These are phyloP conservation scores for Naganishia sp. DNA, from an alignment of 1,284 basidiomycete species.

Conservation along the genomic window DNA sequence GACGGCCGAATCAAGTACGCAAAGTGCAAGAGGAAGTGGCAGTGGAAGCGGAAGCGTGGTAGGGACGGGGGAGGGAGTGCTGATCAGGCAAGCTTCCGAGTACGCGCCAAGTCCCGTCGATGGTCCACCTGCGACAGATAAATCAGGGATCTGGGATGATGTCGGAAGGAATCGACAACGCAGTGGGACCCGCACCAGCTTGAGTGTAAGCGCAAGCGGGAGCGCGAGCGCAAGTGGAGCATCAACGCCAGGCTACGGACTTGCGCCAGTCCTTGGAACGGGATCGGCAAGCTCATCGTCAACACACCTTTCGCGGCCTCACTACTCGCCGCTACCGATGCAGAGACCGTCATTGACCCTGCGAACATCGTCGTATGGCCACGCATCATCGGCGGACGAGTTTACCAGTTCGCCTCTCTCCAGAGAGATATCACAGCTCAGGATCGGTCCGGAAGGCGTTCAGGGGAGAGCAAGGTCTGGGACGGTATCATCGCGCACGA, in stretches of 20 bases:
- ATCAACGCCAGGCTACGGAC: conserved; percentile 8
- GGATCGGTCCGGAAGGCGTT: conserved; percentile 2
- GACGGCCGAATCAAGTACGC: conserved; percentile 6
- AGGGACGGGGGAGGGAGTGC: background rate
- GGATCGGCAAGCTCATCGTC: background rate
- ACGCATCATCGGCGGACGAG: conserved; percentile 3
- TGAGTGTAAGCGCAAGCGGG: background rate
- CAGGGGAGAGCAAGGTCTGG: background rate
- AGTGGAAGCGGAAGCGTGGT: conserved; percentile 1
- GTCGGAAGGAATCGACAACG: conserved; percentile 15
- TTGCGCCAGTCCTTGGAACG: background rate
- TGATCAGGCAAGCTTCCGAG: background rate
- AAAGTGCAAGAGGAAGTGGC: background rate
- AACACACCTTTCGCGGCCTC: background rate
- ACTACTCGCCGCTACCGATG: background rate
- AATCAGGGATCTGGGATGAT: conserved; percentile 2
- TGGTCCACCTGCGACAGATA: background rate
- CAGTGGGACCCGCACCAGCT: background rate
- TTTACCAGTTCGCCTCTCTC: background rate
- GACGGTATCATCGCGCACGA: conserved; percentile 11
- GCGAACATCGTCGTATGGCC: conserved; percentile 1
- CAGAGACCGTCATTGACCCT: conserved; percentile 1
- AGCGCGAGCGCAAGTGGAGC: background rate
- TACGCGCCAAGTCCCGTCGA: conserved; percentile 8
- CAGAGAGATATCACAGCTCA: conserved; percentile 1